A percentile compares a stretch with the other conserved stretches of the same genome.
Conservation (phyloP, 352 stramenopile genomes). For the Thraustochytrium sp. region DNA sequence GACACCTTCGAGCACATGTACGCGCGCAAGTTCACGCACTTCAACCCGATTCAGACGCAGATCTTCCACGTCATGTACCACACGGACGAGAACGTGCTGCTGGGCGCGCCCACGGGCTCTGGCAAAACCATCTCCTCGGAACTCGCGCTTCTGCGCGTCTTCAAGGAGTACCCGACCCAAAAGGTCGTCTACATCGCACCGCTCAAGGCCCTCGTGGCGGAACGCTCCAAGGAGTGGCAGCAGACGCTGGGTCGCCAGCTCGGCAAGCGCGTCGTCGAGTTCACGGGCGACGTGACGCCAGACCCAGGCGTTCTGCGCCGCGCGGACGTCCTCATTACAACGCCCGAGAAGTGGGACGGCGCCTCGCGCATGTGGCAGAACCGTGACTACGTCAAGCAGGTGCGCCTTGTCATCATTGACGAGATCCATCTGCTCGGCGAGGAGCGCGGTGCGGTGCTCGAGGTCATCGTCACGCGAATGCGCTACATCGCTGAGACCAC, state of each 20-base stretch:
- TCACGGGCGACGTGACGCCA: conserved; percentile 93
- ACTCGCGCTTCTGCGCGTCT: conserved; percentile 94
- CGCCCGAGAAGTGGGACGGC: conserved; percentile 99
- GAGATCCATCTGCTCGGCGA: conserved; percentile 99
- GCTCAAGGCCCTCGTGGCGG: conserved; percentile 99
- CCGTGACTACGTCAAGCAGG: conserved; percentile 93
- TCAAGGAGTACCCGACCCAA: conserved; percentile 76
- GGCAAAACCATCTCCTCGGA: conserved; percentile 98
- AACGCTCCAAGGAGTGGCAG: conserved; percentile 95
- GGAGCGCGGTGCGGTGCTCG: conserved; percentile 93
- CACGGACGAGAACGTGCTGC: conserved; percentile 78
- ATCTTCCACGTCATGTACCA: conserved; percentile 47
- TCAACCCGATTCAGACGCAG: conserved; percentile 95
- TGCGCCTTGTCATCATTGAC: conserved; percentile 98
- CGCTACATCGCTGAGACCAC: conserved; percentile 77
- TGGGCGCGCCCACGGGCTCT: conserved; percentile 97
- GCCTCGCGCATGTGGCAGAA: conserved; percentile 97
- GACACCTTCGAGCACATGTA: conserved; percentile 64
- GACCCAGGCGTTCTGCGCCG: conserved; percentile 65
- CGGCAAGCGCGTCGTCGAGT: conserved; percentile 86
- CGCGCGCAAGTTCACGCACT: conserved; percentile 54
- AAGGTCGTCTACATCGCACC: conserved; percentile 99
- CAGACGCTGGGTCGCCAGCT: conserved; percentile 81
- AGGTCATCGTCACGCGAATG: conserved; percentile 93
- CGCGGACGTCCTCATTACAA: conserved; percentile 98